These are phyloP conservation scores for Stemphylium beticola DNA, from an alignment of 2,329 filamentous ascomycete species.

Conservation along the genomic window DNA sequence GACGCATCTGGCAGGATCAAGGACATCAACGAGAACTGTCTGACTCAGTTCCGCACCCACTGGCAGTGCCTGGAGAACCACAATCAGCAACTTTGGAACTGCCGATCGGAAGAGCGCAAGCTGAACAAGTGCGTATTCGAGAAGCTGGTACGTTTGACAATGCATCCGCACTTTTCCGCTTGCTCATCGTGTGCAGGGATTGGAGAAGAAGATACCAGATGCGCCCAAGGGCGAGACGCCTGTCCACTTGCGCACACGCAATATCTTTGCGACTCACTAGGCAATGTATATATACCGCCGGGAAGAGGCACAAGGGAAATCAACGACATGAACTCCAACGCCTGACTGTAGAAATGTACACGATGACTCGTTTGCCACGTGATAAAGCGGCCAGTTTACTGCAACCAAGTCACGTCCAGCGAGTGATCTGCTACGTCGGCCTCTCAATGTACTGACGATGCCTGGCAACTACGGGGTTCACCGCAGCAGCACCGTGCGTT, in stretches of 20 bases:
- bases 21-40: slow-evolving; percentile 94
- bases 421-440: not conserved
- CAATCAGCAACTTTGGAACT: slow-evolving; percentile 98
- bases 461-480: not conserved
- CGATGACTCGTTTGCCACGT: slow-evolving; percentile 21
- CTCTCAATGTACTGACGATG: not conserved
- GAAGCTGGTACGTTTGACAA: slow-evolving; percentile 77
- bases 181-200: slow-evolving; percentile 45
- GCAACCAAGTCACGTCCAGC: not conserved
- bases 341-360: not conserved
- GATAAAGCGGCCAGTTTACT: slow-evolving; percentile 11
- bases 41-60: slow-evolving; percentile 88
- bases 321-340: slow-evolving; percentile 19
- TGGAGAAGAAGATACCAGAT: slow-evolving; percentile 61
- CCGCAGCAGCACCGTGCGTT: slow-evolving; percentile 1
- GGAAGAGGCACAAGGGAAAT: slow-evolving; percentile 18
- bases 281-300: slow-evolving; percentile 41
- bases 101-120: slow-evolving; percentile 83
- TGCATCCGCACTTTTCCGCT: not conserved
- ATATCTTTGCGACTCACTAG: slow-evolving; percentile 50
- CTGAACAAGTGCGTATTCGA: slow-evolving; percentile 96
- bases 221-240: slow-evolving; percentile 56
- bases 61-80: slow-evolving; percentile 96
- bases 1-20: slow-evolving; percentile 68
- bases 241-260: slow-evolving; percentile 56